A percentile compares a stretch with the other conserved stretches of the same genome.
These are phyloP conservation scores for Leccinum ponderosum DNA, from an alignment of 1,284 basidiomycete species.

Conservation along the genomic window DNA sequence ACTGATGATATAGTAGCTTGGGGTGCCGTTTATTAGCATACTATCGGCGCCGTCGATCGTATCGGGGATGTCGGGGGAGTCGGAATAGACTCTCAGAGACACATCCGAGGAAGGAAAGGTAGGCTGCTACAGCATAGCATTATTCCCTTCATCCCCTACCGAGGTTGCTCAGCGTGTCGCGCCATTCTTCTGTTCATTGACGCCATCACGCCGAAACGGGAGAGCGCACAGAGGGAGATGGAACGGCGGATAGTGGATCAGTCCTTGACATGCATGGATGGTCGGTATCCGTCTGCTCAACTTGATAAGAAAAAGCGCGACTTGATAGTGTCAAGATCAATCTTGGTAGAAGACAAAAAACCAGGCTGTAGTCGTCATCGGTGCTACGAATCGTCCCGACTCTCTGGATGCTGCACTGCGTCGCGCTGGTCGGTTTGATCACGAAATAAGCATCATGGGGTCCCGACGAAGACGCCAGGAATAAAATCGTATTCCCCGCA, in stretches of 20 bases:
- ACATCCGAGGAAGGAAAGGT: conserved; percentile 95
- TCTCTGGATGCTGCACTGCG: conserved; percentile 92
- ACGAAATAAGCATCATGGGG: conserved; percentile 98
- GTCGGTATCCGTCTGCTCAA: conserved; percentile 44
- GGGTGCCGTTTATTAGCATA: conserved; percentile 90
- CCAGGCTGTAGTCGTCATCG: conserved; percentile 92
- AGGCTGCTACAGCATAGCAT: neutral
- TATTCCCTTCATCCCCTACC: conserved; percentile 1
- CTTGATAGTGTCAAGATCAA: conserved; percentile 55
- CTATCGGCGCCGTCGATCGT: conserved; percentile 96
- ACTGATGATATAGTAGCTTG: conserved; percentile 70
- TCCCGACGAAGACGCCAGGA: conserved; percentile 87
- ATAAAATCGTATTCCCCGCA: conserved; percentile 63
- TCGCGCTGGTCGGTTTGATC: conserved; percentile 93
- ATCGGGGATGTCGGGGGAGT: conserved; percentile 97
- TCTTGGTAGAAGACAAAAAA: conserved; percentile 91
- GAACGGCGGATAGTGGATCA: conserved; percentile 97
- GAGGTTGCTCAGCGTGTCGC: conserved; percentile 59
- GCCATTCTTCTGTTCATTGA: conserved; percentile 92
- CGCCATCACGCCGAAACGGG: conserved; percentile 95
- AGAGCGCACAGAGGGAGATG: conserved; percentile 98
- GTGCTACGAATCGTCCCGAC: conserved; percentile 95
- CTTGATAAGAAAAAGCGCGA: conserved; percentile 38
- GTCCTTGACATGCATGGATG: conserved; percentile 97
- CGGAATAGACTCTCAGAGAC: conserved; percentile 93